Evolutionary conservation across 768 basidiomycete species (phyloP).

Genomic region (Suillus placidus): DNA sequence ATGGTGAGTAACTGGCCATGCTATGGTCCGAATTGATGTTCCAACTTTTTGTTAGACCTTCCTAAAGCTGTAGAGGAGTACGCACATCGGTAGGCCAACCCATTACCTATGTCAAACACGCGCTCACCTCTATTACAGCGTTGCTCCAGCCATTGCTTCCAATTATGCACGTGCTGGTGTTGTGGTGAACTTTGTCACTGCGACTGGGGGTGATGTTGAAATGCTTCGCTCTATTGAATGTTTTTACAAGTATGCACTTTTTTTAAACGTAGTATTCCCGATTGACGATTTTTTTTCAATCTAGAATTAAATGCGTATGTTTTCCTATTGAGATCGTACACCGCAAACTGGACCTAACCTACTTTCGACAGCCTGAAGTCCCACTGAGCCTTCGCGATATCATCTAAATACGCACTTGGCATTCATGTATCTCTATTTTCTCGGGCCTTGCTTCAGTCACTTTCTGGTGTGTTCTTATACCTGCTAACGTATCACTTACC

Average conservation of each 20-base stretch:
- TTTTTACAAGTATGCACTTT: slow-evolving; percentile 82
- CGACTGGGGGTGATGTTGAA: slow-evolving; percentile 96
- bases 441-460: slow-evolving; percentile 42
- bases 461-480: slow-evolving; percentile 39
- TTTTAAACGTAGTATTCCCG: not conserved
- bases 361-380: slow-evolving; percentile 74
- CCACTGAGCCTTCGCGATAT: slow-evolving; percentile 89
- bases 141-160: slow-evolving; percentile 85
- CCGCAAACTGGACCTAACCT: slow-evolving; percentile 19
- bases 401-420: slow-evolving; percentile 56
- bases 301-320: slow-evolving; percentile 88
- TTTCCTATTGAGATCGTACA: not conserved
- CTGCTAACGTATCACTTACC: slow-evolving; percentile 53
- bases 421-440: slow-evolving; percentile 85
- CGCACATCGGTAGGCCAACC: slow-evolving; percentile 72
- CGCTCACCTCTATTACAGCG: slow-evolving; percentile 46
- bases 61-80: slow-evolving; percentile 98
- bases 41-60: slow-evolving; percentile 55
- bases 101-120: not conserved
- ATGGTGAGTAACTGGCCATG: slow-evolving; percentile 52
- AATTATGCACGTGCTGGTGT: slow-evolving; percentile 86
- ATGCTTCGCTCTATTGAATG: slow-evolving; percentile 98
- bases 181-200: slow-evolving; percentile 95
- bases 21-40: not conserved
- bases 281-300: slow-evolving; percentile 15